A percentile compares a stretch with the other conserved stretches of the same genome.
phyloP scores from a whole-genome alignment of 2,329 filamentous ascomycete genomes.

The Alternaria gansuensis region DNA sequence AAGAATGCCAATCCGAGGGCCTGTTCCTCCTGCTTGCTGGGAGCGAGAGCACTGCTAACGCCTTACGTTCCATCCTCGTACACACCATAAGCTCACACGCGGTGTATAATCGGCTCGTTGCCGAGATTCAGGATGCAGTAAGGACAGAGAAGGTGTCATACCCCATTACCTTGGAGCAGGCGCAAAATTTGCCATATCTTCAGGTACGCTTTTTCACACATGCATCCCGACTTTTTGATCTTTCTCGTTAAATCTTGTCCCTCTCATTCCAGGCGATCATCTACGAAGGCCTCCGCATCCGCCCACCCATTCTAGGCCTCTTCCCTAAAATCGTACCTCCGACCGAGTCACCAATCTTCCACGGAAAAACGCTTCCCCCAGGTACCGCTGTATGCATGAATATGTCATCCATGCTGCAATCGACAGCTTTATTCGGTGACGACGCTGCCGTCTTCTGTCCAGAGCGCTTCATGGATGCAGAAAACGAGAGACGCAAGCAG shows the following conservation, averaged over 20 bases:
- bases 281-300: conserved; percentile 45
- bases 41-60: conserved; percentile 24
- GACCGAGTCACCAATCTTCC: neutral
- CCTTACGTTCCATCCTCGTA: conserved; percentile 20
- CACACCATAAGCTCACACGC: conserved; percentile 14
- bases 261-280: conserved; percentile 29
- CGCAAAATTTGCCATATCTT: conserved; percentile 24
- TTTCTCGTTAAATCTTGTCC: too few relatives aligned
- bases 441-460: conserved; percentile 6
- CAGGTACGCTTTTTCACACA: too few relatives aligned
- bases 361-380: conserved; percentile 1
- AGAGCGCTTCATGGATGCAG: conserved; percentile 6
- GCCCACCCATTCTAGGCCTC: conserved; percentile 16
- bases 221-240: too few relatives aligned
- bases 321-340: conserved; percentile 17
- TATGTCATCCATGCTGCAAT: conserved; percentile 3
- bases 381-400: conserved; percentile 9
- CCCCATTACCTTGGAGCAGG: conserved; percentile 19
- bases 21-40: conserved; percentile 24
- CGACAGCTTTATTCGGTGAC: neutral
- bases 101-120: conserved; percentile 15
- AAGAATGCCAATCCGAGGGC: conserved; percentile 17
- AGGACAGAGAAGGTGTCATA: conserved; percentile 6
- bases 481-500: neutral
- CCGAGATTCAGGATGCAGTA: conserved; percentile 17